Conservation (phyloP, 257 asterid species). For the Forsythia viridissima region DNA sequence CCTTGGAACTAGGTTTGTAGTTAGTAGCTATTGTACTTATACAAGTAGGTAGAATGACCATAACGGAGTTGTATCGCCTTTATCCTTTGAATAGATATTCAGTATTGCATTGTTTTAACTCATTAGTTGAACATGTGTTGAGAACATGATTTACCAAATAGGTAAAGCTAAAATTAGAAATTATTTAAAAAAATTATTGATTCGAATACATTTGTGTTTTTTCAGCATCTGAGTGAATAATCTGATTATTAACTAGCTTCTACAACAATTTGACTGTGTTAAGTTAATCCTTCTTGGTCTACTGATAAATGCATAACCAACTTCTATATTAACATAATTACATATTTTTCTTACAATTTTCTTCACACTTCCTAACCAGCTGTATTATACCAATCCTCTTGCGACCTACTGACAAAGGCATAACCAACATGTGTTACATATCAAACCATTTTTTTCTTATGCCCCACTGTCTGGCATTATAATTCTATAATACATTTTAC, state of each 20-base stretch:
- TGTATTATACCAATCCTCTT: too few species aligned
- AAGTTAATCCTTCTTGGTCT: neutral
- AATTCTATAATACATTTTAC: neutral
- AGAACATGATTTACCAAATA: neutral
- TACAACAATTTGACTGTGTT: neutral
- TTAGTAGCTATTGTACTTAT: constrained; percentile 98
- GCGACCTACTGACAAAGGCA: neutral
- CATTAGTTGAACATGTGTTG: neutral
- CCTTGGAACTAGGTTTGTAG: constrained; percentile 97
- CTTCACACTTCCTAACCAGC: neutral
- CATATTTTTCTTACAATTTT: neutral
- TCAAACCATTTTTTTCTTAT: too few species aligned
- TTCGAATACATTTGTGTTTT: neutral
- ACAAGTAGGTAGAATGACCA: constrained; percentile 65
- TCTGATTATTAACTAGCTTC: neutral
- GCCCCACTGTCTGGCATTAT: neutral
- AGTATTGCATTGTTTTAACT: neutral
- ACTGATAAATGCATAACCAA: neutral
- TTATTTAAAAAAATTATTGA: neutral
- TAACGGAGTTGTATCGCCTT: neutral
- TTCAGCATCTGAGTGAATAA: neutral
- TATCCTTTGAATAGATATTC: constrained; percentile 10
- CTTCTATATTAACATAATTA: neutral
- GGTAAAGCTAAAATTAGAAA: neutral
- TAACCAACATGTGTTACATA: neutral